Evolutionary conservation across 1,284 basidiomycete genomes (phyloP), one percentile per base, ranked within the genome.

Genomic region (Golubevia sp.): DNA sequence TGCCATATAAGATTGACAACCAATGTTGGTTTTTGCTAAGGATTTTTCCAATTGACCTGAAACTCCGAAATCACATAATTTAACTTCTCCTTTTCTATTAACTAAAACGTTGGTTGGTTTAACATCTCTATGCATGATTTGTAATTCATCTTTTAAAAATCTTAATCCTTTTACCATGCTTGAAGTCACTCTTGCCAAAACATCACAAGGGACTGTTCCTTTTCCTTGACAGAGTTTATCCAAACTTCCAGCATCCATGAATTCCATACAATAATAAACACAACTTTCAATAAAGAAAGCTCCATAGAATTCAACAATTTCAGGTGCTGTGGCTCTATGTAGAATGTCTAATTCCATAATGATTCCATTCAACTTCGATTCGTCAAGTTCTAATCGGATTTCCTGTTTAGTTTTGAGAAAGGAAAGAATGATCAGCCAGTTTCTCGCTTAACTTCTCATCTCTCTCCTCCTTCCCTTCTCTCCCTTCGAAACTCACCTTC

Each of bases 281-380:
- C 80, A 83, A 21, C 67, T 69, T 57, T 83, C 80, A 62, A 82
- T 73, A 58, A 83, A 83, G 55, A 83, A 83, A n/a, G 80, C 80
- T 48, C 80, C 80, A 66, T 83, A 83, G 64, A 83, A 83, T 63
- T 83, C 80, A 61, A 83, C 80, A 49, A 83, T 83, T 64, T 83
- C 71, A 7, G 78, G 78, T 27, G 74, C 72, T 0, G 70, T 74
- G 25, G 80, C 80, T 15, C 80, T 72, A 61, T 83, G 80, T 20
- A 83, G 63, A 55, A 83, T 83, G 62, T 83, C 80, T 44, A 83
- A 76, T 65, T 83, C 80, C 79, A 80, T 83, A 60, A 83, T 83
- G 67, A 83, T 83, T n/a, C 73, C 80, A 38, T 83, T 82, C 56
- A 83, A 70, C 66, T 83, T 83, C 50, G 77, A 74, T 49, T 82